Percentiles rank a stretch among this genome's conserved stretches.
phyloP scores from a whole-genome alignment of 2,329 filamentous ascomycete species.

The Epichloe coenophiala region DNA sequence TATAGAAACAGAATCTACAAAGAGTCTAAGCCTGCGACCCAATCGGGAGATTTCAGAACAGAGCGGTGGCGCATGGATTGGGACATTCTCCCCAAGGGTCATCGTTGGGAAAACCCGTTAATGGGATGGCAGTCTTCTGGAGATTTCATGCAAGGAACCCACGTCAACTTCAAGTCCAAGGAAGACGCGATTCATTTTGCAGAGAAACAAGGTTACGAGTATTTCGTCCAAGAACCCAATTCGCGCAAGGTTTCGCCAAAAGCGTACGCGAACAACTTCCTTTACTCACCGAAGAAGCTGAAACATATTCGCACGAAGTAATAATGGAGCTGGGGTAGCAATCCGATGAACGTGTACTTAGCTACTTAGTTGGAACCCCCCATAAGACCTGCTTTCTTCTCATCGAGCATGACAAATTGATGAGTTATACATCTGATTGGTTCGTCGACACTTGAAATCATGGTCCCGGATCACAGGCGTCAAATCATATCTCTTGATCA shows the following conservation, averaged over 20 bases:
- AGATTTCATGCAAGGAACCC: slow-evolving; percentile 88
- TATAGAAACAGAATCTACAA: slow-evolving; percentile 62
- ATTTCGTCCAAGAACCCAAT: slow-evolving; percentile 96
- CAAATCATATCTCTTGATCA: too few species aligned
- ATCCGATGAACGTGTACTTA: neutral
- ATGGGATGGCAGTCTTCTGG: slow-evolving; percentile 98
- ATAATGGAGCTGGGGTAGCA: slow-evolving; percentile 9
- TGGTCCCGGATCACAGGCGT: neutral
- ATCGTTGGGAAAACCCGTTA: slow-evolving; percentile 95
- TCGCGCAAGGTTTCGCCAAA: slow-evolving; percentile 75
- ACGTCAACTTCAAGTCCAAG: slow-evolving; percentile 81
- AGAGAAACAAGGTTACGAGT: slow-evolving; percentile 98
- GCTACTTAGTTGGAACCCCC: too few species aligned
- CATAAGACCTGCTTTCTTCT: too few species aligned
- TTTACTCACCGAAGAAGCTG: slow-evolving; percentile 72
- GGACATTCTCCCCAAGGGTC: slow-evolving; percentile 84
- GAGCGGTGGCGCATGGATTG: slow-evolving; percentile 96
- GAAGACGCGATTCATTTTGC: slow-evolving; percentile 92
- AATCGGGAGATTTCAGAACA: slow-evolving; percentile 77
- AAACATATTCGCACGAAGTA: slow-evolving; percentile 79
- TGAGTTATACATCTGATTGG: too few species aligned
- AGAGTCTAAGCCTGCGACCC: slow-evolving; percentile 85
- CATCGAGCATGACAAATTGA: too few species aligned
- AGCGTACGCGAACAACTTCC: slow-evolving; percentile 93
- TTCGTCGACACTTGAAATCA: too few species aligned